phyloP scores from a whole-genome alignment of 2,329 filamentous ascomycete species.

The Seiridium unicorne region DNA sequence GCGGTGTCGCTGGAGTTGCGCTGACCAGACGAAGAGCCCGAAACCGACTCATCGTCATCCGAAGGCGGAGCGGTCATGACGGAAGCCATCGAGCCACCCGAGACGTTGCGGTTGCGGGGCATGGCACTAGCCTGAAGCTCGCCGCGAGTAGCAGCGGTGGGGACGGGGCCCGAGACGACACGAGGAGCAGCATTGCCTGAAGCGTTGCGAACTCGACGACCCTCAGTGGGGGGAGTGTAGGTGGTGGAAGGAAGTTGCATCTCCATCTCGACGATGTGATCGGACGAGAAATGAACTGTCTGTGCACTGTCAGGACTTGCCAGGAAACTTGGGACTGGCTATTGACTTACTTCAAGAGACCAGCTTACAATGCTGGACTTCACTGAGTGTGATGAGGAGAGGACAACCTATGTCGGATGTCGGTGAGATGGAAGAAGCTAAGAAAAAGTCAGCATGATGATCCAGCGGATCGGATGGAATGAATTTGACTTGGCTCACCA shows the following conservation, averaged over 20 bases:
- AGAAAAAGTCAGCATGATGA: neutral
- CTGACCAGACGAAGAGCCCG: neutral
- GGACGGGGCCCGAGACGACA: neutral
- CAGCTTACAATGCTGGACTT: neutral
- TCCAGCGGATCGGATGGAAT: too few relatives aligned
- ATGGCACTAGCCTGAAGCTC: neutral
- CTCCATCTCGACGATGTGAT: neutral
- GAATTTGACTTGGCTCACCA: neutral
- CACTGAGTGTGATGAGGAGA: neutral
- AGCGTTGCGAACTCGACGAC: neutral
- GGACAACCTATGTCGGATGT: neutral
- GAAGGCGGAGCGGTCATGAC: neutral
- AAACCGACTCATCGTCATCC: neutral
- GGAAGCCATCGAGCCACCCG: neutral
- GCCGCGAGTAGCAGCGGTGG: neutral
- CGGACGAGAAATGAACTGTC: neutral
- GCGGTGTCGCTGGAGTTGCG: neutral
- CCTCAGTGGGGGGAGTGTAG: neutral
- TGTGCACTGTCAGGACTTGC: neutral
- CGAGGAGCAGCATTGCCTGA: neutral
- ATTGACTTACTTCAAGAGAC: neutral
- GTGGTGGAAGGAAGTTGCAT: neutral
- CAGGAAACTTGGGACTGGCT: neutral
- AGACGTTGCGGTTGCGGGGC: neutral
- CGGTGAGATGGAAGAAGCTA: neutral